Evolutionary conservation across 129 eudicot species (phyloP), one percentile per base, ranked within the genome.

Genomic region (Apium graveolens): DNA sequence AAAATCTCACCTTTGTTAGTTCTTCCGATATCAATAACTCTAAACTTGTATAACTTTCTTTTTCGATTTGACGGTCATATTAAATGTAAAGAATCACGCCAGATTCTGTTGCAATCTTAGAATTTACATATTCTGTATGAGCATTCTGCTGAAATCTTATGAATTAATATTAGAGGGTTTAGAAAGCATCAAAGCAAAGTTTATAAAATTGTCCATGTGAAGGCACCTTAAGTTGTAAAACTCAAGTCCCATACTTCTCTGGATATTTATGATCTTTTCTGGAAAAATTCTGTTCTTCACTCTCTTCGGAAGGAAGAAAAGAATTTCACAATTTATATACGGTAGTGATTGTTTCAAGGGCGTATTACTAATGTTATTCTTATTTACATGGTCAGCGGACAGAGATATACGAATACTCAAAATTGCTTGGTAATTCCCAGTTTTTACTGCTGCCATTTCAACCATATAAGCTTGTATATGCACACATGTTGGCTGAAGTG

Each of bases 401-500:
- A 68, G 99, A 95, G 89, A 85, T 90, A 62, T 90, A 90, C 79
- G 97, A 95, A 84, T 90, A 90, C 62, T 88, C 97, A 78, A 92
- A 90, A 84, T 88, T 88, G 43, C 85, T 86, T 63, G 99, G 97
- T 38, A 95, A 95, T 81, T 88, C 99, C 65, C 97, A 95, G 89
- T 95, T 90, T 81, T 83, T 90, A 72, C 84, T 92, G 82, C 87
- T 88, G 74, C 91, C 97, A 24, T 90, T 95, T 86, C 97, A 95
- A 83, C 97, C 97, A 27, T 95, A 95, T 82, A 95, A 95, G 81
- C 89, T 91, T 84, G 76, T 91, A 79, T 95, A 95, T 76, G 99
- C 97, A n/a, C 83, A 85, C 85, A 95, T 95, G 99, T 85, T 95
- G 89, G 96, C 97, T 63, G 97, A 95, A 88, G 97, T 92, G 82